Evolutionary conservation across 441 rosid species (phyloP), one percentile per base, ranked within the genome.

Genomic region (Dalechampia spathulata): DNA sequence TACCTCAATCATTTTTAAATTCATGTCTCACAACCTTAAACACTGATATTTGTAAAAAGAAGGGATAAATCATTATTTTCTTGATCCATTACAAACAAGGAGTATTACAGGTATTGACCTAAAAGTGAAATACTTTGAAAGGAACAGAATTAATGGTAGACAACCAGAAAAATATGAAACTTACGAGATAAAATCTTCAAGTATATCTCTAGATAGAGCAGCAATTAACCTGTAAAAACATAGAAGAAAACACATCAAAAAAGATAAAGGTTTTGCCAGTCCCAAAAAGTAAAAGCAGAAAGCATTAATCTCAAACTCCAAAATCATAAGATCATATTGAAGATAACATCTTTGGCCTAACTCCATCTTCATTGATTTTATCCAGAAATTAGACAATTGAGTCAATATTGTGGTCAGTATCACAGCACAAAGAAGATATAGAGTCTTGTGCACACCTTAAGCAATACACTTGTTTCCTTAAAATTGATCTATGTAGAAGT

Each of bases 151-250:
- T 38, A 36, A 49, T 40, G 30, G 32, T 49, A 55, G 26, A 27
- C 17, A 42, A 43, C 12, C 7, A 46, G 42, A 30, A 8, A 49
- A 41, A 59, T 59, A 64, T 51, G 37, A 58, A 58, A 83, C 97
- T 85, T 73, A 90, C 96, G 69, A 75, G 45, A 76, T 40, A 51
- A 87, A 85, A 43, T 85, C 99, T 52, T 80, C 72, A 25, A 83
- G 72, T 58, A 90, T 82, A 77, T 93, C 99, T 74, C 95, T 90
- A 49, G 95, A 85, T 56, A 90, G 81, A 36, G 85, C 90, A 58
- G 90, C 91, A 60, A 83, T 71, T 85, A 90, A 73, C 77, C 98
- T 91, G 93, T 62, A 65, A 59, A 67, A 62, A 57, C 15, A 28
- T 17, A 51, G 16, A 17, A 50, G 19, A 19, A 2, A n/a, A 7